Conservation (phyloP, 2,329 filamentous ascomycete species). For the Bipolaris sorokiniana region DNA sequence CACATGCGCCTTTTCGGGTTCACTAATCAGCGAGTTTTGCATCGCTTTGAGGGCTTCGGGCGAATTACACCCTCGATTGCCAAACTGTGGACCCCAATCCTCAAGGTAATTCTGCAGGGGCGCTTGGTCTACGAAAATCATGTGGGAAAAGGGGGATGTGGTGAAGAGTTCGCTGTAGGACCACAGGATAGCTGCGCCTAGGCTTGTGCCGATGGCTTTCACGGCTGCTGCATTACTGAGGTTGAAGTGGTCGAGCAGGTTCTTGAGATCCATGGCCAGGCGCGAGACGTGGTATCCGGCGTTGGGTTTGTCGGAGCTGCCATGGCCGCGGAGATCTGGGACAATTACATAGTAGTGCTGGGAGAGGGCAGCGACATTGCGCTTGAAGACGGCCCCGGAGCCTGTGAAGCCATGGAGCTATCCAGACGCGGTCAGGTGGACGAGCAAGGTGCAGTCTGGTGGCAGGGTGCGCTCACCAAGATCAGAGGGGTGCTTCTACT, state of each 20-base stretch:
- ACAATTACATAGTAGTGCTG: slow-evolving; percentile 19
- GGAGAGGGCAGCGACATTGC: slow-evolving; percentile 21
- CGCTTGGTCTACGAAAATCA: slow-evolving; percentile 39
- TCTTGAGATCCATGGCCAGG: slow-evolving; percentile 34
- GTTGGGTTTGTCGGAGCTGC: slow-evolving; percentile 30
- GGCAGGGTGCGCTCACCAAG: slow-evolving; percentile 9
- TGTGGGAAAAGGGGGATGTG: slow-evolving; percentile 23
- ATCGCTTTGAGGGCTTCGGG: slow-evolving; percentile 20
- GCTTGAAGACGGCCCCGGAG: slow-evolving; percentile 28
- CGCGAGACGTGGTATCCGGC: slow-evolving; percentile 38
- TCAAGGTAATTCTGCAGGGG: slow-evolving; percentile 35
- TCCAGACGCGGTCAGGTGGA: not conserved
- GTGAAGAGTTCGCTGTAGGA: slow-evolving; percentile 38
- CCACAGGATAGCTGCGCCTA: slow-evolving; percentile 35
- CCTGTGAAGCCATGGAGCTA: slow-evolving; percentile 40
- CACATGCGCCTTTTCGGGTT: slow-evolving; percentile 23
- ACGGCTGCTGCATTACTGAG: slow-evolving; percentile 14
- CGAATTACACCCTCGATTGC: slow-evolving; percentile 32
- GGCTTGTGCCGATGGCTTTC: slow-evolving; percentile 27
- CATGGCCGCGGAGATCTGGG: slow-evolving; percentile 37
- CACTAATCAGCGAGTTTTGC: slow-evolving; percentile 20
- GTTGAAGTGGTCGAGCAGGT: slow-evolving; percentile 30
- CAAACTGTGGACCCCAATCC: slow-evolving; percentile 32
- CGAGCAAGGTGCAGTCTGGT: not conserved
- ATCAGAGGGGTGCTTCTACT: slow-evolving; percentile 17